Base-by-base conservation (phyloP, 495 filamentous ascomycete species). In the Clavariopsis aquatica region DNA sequence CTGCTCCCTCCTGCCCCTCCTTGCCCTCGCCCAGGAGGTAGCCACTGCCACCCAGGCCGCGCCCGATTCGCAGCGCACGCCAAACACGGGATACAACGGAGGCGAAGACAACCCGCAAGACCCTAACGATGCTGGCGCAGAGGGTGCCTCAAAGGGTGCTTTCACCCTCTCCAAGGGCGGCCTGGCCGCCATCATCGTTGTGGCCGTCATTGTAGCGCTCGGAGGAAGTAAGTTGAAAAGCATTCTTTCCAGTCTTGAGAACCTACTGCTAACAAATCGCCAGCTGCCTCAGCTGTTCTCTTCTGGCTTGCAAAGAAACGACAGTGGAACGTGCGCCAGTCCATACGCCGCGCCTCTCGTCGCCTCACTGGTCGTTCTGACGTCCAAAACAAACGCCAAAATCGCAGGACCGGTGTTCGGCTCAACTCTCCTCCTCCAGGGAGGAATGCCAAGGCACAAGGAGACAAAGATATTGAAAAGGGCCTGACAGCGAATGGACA, bases 121-220 rank as follows among this genome's bases (percentile, higher is more conserved):
- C 34, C 65, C 64, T 5, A 63, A 51, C 49, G 69, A 73, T 56
- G 86, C 81, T 17, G 86, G 85, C 27, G 85, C 85, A 15, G 74
- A 79, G 27, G 86, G 85, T 20, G 62, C 67, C 22, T 77, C 77
- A 49, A 74, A 75, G n/a, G 79, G 81, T 15, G 78, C 77, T 17
- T 75, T 84, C 65, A 73, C 73, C 26, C 69, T 89, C 31, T 86
- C 84, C 8, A 79, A 77, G 47, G 85, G 85, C 13, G 85, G 78
- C 1, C 74, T 89, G 57, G 78, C 84, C 45, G 85, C 84, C 19
- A 85, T 89, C 62, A 83, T 87, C 55, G 78, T 85, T 1, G 81
- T 87, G 1, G 84, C 85, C 22, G 79, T 81, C 2, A 62, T 82
- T 23, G 82, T 88, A 10, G 83, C 76, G 22, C 64, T 87, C 9